Conservation (phyloP, 495 filamentous ascomycete genomes). For the Evansstolkia leycettana region DNA sequence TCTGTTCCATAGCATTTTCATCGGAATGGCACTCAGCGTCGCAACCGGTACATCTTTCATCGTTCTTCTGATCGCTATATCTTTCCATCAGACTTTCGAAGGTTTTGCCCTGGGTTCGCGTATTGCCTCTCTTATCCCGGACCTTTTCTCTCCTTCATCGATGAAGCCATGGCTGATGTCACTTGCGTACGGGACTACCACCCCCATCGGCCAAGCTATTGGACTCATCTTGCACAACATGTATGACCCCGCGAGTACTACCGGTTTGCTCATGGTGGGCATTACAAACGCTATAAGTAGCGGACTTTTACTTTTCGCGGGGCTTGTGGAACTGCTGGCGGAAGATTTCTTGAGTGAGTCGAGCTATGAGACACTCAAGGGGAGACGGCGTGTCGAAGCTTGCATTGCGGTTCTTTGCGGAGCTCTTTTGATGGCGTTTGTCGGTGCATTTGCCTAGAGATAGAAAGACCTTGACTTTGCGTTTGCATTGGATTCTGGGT, state of each 20-base stretch:
- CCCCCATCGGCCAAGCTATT: slow-evolving; percentile 82
- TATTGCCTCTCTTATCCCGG: slow-evolving; percentile 51
- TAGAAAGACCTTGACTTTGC: background rate
- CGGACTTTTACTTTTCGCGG: slow-evolving; percentile 80
- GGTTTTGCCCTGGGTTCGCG: slow-evolving; percentile 64
- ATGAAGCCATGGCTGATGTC: slow-evolving; percentile 88
- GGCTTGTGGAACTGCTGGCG: slow-evolving; percentile 79
- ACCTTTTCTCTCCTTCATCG: slow-evolving; percentile 34
- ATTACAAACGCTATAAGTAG: slow-evolving; percentile 85
- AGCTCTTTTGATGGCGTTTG: slow-evolving; percentile 70
- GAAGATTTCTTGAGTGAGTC: slow-evolving; percentile 88
- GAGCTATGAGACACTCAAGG: slow-evolving; percentile 65
- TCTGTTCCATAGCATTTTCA: slow-evolving; percentile 78
- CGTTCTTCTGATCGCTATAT: slow-evolving; percentile 70
- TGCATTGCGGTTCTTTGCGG: slow-evolving; percentile 67
- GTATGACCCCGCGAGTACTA: slow-evolving; percentile 73
- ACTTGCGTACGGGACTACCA: slow-evolving; percentile 81
- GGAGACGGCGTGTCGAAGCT: slow-evolving; percentile 58
- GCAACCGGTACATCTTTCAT: slow-evolving; percentile 65
- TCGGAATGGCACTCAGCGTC: slow-evolving; percentile 81
- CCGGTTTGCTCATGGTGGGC: slow-evolving; percentile 80
- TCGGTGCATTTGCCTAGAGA: slow-evolving; percentile 73
- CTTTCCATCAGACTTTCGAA: slow-evolving; percentile 78
- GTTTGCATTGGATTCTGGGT: too few species aligned
- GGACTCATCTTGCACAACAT: slow-evolving; percentile 70